Evolutionary conservation across 1,284 basidiomycete genomes (phyloP).

Genomic region (Anthracocystis panici-leucophaei): DNA sequence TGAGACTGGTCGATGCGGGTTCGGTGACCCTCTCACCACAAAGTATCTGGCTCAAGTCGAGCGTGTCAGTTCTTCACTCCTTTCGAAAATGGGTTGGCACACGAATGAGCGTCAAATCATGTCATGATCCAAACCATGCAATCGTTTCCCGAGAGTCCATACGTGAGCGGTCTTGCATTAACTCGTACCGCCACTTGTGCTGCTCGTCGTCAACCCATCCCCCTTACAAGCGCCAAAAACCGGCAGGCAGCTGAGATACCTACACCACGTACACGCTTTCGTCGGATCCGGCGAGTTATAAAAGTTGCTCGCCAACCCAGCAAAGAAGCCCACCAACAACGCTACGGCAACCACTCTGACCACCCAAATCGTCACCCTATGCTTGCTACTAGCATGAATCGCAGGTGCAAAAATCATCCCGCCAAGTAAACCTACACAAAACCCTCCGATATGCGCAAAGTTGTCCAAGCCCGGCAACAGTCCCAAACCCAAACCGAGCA

Average conservation of each 20-base stretch:
- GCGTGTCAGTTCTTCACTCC: too few relatives aligned
- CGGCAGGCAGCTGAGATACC: conserved; percentile 70
- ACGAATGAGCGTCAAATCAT: too few relatives aligned
- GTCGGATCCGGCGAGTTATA: conserved; percentile 78
- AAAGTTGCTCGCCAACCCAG: conserved; percentile 87
- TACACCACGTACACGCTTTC: conserved; percentile 86
- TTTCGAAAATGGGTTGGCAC: too few relatives aligned
- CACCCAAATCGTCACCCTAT: conserved; percentile 80
- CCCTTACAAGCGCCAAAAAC: conserved; percentile 61
- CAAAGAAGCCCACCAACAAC: conserved; percentile 81
- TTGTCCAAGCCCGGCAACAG: conserved; percentile 69
- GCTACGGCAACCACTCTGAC: conserved; percentile 81
- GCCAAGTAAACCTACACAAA: conserved; percentile 74
- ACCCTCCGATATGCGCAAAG: conserved; percentile 72
- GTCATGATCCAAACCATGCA: too few relatives aligned
- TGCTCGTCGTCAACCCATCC: conserved; percentile 45
- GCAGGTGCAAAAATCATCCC: conserved; percentile 85
- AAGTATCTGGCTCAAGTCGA: too few relatives aligned
- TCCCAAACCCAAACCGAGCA: conserved; percentile 86
- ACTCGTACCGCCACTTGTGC: conserved; percentile 16
- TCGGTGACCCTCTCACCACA: too few relatives aligned
- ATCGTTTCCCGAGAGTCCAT: too few relatives aligned
- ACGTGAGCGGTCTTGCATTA: neutral
- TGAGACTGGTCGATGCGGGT: too few relatives aligned
- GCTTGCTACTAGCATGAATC: conserved; percentile 79